These are phyloP conservation scores for Coelastrella sp. DNA, from an alignment of 139 green algal species.

Conservation along the genomic window DNA sequence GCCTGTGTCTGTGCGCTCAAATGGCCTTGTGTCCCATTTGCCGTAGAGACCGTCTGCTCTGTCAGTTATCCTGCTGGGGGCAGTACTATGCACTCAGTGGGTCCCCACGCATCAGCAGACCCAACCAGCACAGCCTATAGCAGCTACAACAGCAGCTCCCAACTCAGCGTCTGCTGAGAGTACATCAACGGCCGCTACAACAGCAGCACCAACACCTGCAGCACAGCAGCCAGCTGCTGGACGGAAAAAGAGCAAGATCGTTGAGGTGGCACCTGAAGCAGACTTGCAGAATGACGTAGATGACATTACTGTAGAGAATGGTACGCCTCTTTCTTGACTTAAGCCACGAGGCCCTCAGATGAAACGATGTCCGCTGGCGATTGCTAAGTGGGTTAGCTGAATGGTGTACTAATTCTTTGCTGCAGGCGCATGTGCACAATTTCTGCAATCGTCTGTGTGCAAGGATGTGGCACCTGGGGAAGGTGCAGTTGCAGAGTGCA, in stretches of 20 bases:
- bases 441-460: conserved; percentile 69
- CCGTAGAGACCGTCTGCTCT: background rate
- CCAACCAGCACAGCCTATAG: background rate
- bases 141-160: conserved; percentile 15
- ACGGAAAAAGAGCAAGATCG: conserved; percentile 46
- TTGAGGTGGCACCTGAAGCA: conserved; percentile 46
- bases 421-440: conserved; percentile 72
- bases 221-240: conserved; percentile 10
- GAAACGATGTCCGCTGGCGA: background rate
- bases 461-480: conserved; percentile 66
- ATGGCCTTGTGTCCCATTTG: too few relatives aligned
- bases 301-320: conserved; percentile 50
- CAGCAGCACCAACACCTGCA: background rate
- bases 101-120: conserved; percentile 21
- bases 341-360: background rate
- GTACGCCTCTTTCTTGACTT: background rate
- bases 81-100: conserved; percentile 7
- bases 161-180: background rate
- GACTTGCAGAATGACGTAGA: conserved; percentile 51
- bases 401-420: background rate
- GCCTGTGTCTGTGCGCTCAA: too few relatives aligned
- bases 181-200: background rate
- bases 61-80: background rate
- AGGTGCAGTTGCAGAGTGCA: conserved; percentile 70
- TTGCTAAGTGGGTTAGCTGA: background rate